A percentile compares a stretch with the other conserved stretches of the same genome.
Evolutionary conservation across 179 eudicot genomes (phyloP).

Genomic region (Spergularia azorica): DNA sequence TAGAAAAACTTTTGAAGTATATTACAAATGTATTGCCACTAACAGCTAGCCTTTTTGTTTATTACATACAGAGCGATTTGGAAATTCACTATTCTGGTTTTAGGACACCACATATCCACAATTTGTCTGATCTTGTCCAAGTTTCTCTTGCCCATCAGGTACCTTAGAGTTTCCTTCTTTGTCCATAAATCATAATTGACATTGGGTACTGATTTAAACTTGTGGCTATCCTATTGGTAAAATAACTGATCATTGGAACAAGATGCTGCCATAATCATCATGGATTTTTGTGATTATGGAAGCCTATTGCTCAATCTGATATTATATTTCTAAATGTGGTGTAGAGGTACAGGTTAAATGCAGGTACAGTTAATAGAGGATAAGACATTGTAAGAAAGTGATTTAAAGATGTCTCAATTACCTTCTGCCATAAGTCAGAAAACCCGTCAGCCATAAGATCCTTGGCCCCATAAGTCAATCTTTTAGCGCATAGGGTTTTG

Average conservation of each 20-base stretch:
- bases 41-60: slow-evolving; percentile 15
- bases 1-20: not conserved
- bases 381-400: no score
- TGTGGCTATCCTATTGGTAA: not conserved
- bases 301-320: no score
- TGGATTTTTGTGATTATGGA: no score
- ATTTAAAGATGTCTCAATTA: no score
- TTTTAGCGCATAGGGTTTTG: no score
- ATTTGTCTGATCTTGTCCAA: slow-evolving; percentile 88
- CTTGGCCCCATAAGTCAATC: no score
- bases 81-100: slow-evolving; percentile 87
- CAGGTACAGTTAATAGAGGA: no score
- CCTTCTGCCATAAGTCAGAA: no score
- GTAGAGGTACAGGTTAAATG: no score
- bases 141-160: slow-evolving; percentile 77
- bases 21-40: not conserved
- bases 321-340: no score
- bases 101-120: slow-evolving; percentile 87
- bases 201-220: not conserved
- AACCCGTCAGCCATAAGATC: no score
- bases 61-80: slow-evolving; percentile 53
- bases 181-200: not conserved
- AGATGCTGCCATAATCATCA: not conserved
- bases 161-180: slow-evolving; percentile 25
- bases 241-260: not conserved